Percentiles rank a stretch among this genome's conserved stretches.
Evolutionary conservation across 805 yeast species (phyloP).

Genomic region (Kregervanrija fluxuum): DNA sequence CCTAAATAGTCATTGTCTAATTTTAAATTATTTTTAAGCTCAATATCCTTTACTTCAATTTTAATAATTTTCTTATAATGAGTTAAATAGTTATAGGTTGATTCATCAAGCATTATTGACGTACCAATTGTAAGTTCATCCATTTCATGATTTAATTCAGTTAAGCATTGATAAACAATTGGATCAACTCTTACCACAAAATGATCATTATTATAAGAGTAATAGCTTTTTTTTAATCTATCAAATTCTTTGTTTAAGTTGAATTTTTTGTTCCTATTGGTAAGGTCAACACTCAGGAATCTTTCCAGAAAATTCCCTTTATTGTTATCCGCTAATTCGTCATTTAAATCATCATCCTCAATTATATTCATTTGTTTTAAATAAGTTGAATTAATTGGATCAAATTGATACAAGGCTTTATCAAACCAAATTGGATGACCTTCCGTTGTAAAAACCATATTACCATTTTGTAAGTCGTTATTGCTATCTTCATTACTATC

Average conservation of each 20-base stretch:
- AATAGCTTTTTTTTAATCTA: conserved; percentile 9
- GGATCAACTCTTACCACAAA: conserved; percentile 2
- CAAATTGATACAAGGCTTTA: conserved; percentile 16
- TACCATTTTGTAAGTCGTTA: conserved; percentile 18
- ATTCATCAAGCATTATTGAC: background rate
- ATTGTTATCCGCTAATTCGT: background rate
- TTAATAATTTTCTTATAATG: too few species aligned
- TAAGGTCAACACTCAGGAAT: background rate
- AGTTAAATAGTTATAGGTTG: background rate
- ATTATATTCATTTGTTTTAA: conserved; percentile 6
- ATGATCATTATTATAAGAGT: conserved; percentile 1
- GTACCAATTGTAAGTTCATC: background rate
- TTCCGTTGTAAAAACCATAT: conserved; percentile 67
- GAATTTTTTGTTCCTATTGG: background rate
- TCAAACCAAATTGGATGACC: conserved; percentile 86
- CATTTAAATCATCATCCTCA: background rate
- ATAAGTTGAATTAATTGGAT: conserved; percentile 15
- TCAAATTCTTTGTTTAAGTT: conserved; percentile 10
- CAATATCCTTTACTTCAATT: too few species aligned
- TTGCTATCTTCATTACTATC: conserved; percentile 32
- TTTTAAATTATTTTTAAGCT: background rate
- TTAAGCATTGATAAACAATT: background rate
- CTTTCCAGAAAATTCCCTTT: conserved; percentile 1
- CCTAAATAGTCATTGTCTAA: conserved; percentile 15
- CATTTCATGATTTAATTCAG: background rate